Evolutionary conservation across 1,284 basidiomycete genomes (phyloP).

Genomic region (Xerocomus cyaneibrunnescens): DNA sequence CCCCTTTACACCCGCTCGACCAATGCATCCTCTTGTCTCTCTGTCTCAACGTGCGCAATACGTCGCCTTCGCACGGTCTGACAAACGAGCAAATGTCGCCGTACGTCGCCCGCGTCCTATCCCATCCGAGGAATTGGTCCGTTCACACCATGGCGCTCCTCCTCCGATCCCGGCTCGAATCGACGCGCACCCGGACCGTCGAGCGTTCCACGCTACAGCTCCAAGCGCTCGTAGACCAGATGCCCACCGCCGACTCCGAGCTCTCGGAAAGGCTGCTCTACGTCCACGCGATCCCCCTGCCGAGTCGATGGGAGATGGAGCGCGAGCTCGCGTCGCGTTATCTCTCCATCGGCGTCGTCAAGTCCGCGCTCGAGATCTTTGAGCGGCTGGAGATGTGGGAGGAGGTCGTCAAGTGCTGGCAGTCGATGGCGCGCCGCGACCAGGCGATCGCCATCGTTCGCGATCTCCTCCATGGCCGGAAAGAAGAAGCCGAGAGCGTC

Average conservation of each 20-base stretch:
- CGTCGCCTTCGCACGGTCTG: slow-evolving; percentile 82
- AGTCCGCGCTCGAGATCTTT: slow-evolving; percentile 89
- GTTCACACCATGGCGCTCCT: slow-evolving; percentile 93
- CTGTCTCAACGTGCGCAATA: slow-evolving; percentile 88
- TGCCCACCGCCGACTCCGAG: slow-evolving; percentile 81
- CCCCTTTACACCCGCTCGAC: slow-evolving; percentile 85
- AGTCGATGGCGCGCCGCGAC: slow-evolving; percentile 74
- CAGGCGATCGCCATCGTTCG: slow-evolving; percentile 77
- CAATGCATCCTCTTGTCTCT: slow-evolving; percentile 88
- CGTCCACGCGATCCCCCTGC: slow-evolving; percentile 77
- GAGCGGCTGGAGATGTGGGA: slow-evolving; percentile 97
- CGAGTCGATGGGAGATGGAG: slow-evolving; percentile 91
- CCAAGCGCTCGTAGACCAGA: slow-evolving; percentile 92
- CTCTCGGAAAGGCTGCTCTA: slow-evolving; percentile 73
- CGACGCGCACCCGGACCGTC: slow-evolving; percentile 83
- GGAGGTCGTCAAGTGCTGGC: slow-evolving; percentile 86
- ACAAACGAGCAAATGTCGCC: slow-evolving; percentile 89
- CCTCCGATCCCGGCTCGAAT: slow-evolving; percentile 85
- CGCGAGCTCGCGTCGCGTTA: slow-evolving; percentile 83
- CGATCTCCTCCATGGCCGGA: slow-evolving; percentile 80
- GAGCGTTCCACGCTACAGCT: slow-evolving; percentile 89
- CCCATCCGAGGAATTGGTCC: slow-evolving; percentile 90
- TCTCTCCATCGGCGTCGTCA: slow-evolving; percentile 79
- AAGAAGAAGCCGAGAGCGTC: slow-evolving; percentile 78
- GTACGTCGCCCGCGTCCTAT: slow-evolving; percentile 83